These are phyloP conservation scores for Sordariomycetes sp. DNA, from an alignment of 2,329 filamentous ascomycete genomes.

Conservation along the genomic window DNA sequence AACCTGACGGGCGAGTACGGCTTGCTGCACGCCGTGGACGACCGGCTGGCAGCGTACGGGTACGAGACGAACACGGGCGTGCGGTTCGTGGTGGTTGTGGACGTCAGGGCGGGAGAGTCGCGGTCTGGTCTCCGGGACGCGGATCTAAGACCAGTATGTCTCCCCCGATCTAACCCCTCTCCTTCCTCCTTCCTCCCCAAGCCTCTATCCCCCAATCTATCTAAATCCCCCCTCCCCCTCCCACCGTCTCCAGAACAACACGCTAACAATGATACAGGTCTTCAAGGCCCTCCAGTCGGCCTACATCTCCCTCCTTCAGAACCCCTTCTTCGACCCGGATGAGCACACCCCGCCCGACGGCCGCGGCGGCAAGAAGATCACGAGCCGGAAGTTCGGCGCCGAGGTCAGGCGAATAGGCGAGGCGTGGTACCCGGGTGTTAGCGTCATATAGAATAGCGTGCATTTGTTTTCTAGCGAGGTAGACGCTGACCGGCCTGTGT, in stretches of 20 bases:
- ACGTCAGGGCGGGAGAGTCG: constrained; percentile 64
- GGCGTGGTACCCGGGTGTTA: constrained; percentile 64
- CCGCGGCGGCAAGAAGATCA: constrained; percentile 55
- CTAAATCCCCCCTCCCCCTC: background rate
- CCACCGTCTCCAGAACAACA: too few species aligned
- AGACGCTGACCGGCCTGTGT: background rate
- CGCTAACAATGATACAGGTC: constrained; percentile 18
- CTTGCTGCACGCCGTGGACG: constrained; percentile 84
- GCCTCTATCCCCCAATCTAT: background rate
- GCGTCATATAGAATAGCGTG: constrained; percentile 29
- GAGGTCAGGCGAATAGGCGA: constrained; percentile 83
- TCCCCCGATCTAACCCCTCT: constrained; percentile 14
- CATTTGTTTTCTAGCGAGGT: background rate
- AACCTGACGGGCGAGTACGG: constrained; percentile 72
- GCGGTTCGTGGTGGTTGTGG: constrained; percentile 79
- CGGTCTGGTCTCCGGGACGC: constrained; percentile 58
- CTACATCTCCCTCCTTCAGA: constrained; percentile 78
- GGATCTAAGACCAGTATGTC: constrained; percentile 65
- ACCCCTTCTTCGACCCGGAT: constrained; percentile 89
- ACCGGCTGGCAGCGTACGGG: constrained; percentile 85
- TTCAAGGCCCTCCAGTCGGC: constrained; percentile 89
- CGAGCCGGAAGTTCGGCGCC: constrained; percentile 64
- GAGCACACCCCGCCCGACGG: constrained; percentile 53
- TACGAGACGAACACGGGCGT: constrained; percentile 94
- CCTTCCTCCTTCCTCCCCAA: background rate